Evolutionary conservation across 129 eudicot species (phyloP), one percentile per base, ranked within the genome.

Genomic region (Chrysanthemum seticuspe): DNA sequence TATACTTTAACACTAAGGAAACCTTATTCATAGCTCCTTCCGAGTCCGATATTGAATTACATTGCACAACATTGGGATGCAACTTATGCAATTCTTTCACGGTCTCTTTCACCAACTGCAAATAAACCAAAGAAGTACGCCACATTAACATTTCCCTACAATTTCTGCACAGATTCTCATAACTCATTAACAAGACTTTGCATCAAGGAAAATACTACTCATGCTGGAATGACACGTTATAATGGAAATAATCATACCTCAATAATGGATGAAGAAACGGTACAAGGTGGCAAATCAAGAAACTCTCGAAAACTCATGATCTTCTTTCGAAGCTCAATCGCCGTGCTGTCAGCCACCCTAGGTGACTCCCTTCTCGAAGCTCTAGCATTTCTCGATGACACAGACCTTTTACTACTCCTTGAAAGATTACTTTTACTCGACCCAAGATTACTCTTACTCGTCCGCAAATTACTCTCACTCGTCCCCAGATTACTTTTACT

Each of bases 301-400:
- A 88, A 70, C 62, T 86, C 95, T 77, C 99, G 79, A 63, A 95
- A 86, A 77, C 79, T 83, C 65, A 84, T 58, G 78, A 91, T 82
- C 82, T 88, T 90, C 75, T 76, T 85, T 76, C 80, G 80, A 49
- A 91, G 85, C 71, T 85, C 88, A 73, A 59, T 79, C 85, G 76
- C 68, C 23, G 70, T 81, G 67, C 80, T 84, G 68, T 81, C 86
- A 3, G 85, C 74, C 19, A 56, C 89, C 13, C 78, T 52, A 52
- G 78, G 31, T 2, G 88, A 76, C 58, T 69, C 54, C 57, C 13
- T 55, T 64, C 18, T 58, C 3, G 2, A 54, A 71, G 4, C 44
- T 55, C 8, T 45, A 64, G 10, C 77, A 68, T 48, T 63, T 57
- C 71, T 83, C 6, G 76, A 31, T 51, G 72, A 67, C 40, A 57